Percentiles rank a stretch among this genome's conserved stretches.
Conservation (phyloP, 2,329 filamentous ascomycete species). For the Fusarium lateritium region DNA sequence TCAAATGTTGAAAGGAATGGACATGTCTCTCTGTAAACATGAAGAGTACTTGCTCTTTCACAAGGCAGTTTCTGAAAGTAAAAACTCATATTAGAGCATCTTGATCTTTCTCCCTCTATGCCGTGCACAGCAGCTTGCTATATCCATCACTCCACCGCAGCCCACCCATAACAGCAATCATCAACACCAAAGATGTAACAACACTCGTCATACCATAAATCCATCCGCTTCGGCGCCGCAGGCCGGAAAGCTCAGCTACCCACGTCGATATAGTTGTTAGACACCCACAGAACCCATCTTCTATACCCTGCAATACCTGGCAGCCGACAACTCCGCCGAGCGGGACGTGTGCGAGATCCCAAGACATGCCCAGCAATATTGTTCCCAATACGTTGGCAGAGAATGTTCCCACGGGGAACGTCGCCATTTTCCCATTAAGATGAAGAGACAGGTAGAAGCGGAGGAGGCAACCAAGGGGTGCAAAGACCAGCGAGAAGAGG, state of each 20-base stretch:
- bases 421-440: slow-evolving; percentile 76
- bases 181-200: slow-evolving; percentile 66
- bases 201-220: slow-evolving; percentile 77
- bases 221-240: slow-evolving; percentile 72
- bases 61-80: no score
- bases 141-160: slow-evolving; percentile 78
- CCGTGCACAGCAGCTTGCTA: slow-evolving; percentile 43
- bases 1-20: no score
- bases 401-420: slow-evolving; percentile 91
- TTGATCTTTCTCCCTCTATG: slow-evolving; percentile 11
- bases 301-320: slow-evolving; percentile 76
- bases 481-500: slow-evolving; percentile 84
- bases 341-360: slow-evolving; percentile 80
- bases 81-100: background rate
- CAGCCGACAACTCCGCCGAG: slow-evolving; percentile 72
- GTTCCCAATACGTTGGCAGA: slow-evolving; percentile 85
- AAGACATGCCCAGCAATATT: slow-evolving; percentile 80
- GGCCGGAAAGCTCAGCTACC: slow-evolving; percentile 71
- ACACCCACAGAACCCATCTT: slow-evolving; percentile 78
- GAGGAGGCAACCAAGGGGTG: slow-evolving; percentile 81
- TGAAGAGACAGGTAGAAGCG: slow-evolving; percentile 80
- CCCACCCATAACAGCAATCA: slow-evolving; percentile 82
- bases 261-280: slow-evolving; percentile 78
- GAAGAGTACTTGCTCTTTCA: no score
- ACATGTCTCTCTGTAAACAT: no score